These are phyloP conservation scores for Nymphaea colorata DNA, from an alignment of 164 flowering plant species.

Conservation along the genomic window DNA sequence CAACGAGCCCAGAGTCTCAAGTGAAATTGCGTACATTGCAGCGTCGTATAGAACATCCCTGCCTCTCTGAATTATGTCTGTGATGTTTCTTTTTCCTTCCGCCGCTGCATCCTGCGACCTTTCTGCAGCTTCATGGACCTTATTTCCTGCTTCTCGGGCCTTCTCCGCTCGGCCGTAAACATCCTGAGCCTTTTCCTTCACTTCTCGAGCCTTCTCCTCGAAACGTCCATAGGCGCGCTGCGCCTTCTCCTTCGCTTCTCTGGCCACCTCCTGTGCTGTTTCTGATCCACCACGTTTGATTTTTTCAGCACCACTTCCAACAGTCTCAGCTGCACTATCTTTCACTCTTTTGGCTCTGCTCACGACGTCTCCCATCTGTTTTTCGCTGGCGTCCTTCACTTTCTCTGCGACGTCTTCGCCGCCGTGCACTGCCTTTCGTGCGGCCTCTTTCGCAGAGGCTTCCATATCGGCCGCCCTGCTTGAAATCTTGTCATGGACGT, in stretches of 20 bases:
- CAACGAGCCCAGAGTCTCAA: constrained; percentile 5
- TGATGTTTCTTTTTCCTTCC: constrained; percentile 4
- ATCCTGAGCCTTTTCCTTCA: not conserved
- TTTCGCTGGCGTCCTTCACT: constrained; percentile 2
- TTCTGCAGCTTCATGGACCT: not conserved
- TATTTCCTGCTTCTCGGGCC: not conserved
- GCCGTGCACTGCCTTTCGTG: not conserved
- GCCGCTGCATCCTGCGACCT: not conserved
- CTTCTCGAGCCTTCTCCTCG: not conserved
- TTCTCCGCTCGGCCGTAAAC: constrained; percentile 1
- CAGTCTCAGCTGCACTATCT: not conserved
- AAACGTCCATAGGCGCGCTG: constrained; percentile 2
- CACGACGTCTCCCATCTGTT: not conserved
- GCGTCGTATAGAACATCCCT: constrained; percentile 9
- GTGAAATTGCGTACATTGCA: constrained; percentile 2
- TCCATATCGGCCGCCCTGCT: not conserved
- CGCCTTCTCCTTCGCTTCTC: not conserved
- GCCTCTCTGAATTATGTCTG: constrained; percentile 3
- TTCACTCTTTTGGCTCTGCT: not conserved
- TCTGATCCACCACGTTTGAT: constrained; percentile 1
- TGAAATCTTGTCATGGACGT: not conserved
- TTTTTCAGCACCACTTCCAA: not conserved
- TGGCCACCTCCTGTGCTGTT: constrained; percentile 1
- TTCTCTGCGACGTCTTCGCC: not conserved
- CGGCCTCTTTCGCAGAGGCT: not conserved